Conservation (phyloP, 1,139 yeast genomes). For the Saccharomyces pastorianus region DNA sequence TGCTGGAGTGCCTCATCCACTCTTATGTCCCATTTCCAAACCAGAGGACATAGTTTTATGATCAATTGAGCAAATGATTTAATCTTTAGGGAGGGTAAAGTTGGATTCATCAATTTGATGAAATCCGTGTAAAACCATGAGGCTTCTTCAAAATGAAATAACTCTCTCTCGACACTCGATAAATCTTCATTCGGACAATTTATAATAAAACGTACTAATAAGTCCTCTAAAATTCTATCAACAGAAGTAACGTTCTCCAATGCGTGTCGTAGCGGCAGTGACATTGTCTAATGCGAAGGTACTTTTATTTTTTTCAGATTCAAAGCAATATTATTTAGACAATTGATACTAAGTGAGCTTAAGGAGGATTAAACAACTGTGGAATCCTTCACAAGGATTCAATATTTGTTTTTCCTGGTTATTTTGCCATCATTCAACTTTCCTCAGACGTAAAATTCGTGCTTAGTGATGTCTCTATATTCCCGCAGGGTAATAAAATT, state of each 20-base stretch:
- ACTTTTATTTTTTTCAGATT: not conserved
- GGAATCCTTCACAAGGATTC: not conserved
- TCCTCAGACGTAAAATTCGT: not conserved
- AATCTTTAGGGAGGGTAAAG: slow-evolving; percentile 71
- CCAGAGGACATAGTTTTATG: slow-evolving; percentile 70
- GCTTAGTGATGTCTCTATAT: not conserved
- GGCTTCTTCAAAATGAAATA: slow-evolving; percentile 95
- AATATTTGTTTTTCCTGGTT: not conserved
- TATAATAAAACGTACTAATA: slow-evolving; percentile 79
- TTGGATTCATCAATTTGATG: slow-evolving; percentile 63
- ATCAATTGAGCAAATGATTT: slow-evolving; percentile 67
- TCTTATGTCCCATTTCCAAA: slow-evolving; percentile 68
- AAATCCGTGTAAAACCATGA: slow-evolving; percentile 96
- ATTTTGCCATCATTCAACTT: not conserved
- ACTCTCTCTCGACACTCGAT: slow-evolving; percentile 70
- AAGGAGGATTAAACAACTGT: not conserved
- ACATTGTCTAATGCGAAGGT: slow-evolving; percentile 17
- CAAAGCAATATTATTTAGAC: not conserved
- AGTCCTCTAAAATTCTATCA: slow-evolving; percentile 76
- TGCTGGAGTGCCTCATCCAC: slow-evolving; percentile 65
- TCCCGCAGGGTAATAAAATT: not conserved
- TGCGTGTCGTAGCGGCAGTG: slow-evolving; percentile 31
- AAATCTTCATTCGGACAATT: slow-evolving; percentile 90
- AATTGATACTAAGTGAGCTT: not conserved
- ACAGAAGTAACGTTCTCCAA: slow-evolving; percentile 38